Base-by-base conservation (phyloP, 768 basidiomycete species). In the Boletus subcaerulescens region DNA sequence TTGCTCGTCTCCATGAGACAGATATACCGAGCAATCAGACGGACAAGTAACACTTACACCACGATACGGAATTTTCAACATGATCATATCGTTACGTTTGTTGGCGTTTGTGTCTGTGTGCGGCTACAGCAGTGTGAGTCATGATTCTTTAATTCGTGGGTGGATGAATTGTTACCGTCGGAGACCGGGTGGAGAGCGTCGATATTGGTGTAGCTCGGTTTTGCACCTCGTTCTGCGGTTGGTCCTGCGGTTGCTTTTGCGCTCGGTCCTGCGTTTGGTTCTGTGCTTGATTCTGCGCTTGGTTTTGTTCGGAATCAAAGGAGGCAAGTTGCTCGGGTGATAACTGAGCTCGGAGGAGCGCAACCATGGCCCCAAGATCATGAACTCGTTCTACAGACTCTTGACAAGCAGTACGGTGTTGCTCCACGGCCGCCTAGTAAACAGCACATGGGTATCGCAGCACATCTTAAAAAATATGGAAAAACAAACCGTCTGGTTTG, bases 401-500 rank as follows among this genome's bases (percentile, higher is more conserved):
- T 48, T 52, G 55, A 52, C 45, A 55, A 36, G 49, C 33, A 20
- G 15, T 39, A 33, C 50, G 58, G 36, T 65, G 55, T 4, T 58
- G 39, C 15, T 63, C 65, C 17, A 45, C 33, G 10, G 52, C 53
- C 43, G 17, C 50, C 65, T 66, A 48, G 36, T 3, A 41, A 48
- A 52, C 17, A 55, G 17, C 36, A 33, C n/a, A 20, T 60, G 12
- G 15, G 40, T 45, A 33, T 53, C 32, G 11, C 12, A 39, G 14
- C 29, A 3, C 20, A 31, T 42, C 39, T 31, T 8, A 43, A 10
- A 53, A 20, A 36, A 46, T 43, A 48, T n/a, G 35, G 35, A 46
- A n/a, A n/a, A 22, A 62, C 65, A 45, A 56, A 66, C 65, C 5
- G 55, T 58, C 22, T 68, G 65, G 3, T 65, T 57, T 29, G 56